Conservation (phyloP, 768 basidiomycete species). For the Paxillus involutus region DNA sequence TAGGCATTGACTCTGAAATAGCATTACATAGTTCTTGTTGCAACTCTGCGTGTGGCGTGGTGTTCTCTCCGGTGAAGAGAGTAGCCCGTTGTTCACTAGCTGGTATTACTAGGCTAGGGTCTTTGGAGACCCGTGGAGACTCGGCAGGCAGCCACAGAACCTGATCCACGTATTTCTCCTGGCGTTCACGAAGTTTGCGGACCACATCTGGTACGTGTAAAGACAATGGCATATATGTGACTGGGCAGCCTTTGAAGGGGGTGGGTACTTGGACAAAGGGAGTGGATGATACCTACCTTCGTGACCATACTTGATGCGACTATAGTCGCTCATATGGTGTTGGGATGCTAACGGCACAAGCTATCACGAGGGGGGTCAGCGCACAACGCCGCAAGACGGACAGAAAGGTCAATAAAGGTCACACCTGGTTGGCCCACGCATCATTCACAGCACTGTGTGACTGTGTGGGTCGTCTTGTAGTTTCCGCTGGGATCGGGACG, state of each 20-base stretch:
- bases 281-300: constrained; percentile 18
- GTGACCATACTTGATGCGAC: constrained; percentile 64
- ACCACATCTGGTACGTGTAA: constrained; percentile 60
- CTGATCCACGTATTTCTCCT: constrained; percentile 37
- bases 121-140: not conserved
- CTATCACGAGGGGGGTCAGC: constrained; percentile 24
- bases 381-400: too few relatives aligned
- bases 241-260: constrained; percentile 48
- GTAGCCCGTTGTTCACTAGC: constrained; percentile 23
- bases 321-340: constrained; percentile 73
- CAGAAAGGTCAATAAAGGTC: not conserved
- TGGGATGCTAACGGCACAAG: constrained; percentile 67
- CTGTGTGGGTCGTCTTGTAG: not conserved
- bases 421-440: constrained; percentile 25
- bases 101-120: constrained; percentile 15
- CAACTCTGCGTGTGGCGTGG: constrained; percentile 28
- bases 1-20: constrained; percentile 44
- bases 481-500: not conserved
- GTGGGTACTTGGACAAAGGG: not conserved
- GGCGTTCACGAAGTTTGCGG: constrained; percentile 50
- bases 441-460: constrained; percentile 7
- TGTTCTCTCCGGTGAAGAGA: constrained; percentile 13
- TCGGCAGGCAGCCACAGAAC: constrained; percentile 52
- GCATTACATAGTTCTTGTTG: constrained; percentile 54
- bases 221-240: constrained; percentile 62